phyloP scores from a whole-genome alignment of 176 grass and related monocot species.

The Zizania latifolia region DNA sequence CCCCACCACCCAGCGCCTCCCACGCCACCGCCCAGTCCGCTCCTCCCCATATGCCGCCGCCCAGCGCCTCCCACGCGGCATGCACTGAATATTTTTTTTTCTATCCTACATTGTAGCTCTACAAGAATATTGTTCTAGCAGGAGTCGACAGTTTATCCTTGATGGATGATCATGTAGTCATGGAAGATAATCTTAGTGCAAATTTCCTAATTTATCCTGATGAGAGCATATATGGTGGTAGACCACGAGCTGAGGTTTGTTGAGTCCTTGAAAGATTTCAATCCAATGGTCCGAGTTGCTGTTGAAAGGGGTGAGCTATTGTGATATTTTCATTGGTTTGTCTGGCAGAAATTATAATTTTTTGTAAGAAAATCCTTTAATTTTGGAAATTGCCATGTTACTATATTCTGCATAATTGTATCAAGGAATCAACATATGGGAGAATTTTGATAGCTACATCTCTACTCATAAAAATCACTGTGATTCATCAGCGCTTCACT shows the following conservation, averaged over 20 bases:
- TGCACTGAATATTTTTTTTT: constrained; percentile 8
- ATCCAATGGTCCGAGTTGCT: constrained; percentile 83
- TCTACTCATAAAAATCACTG: neutral
- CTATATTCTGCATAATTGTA: neutral
- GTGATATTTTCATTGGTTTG: constrained; percentile 12
- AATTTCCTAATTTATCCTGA: constrained; percentile 85
- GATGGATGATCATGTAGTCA: constrained; percentile 78
- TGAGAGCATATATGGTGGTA: constrained; percentile 51
- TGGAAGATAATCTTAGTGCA: constrained; percentile 53
- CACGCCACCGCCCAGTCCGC: no score
- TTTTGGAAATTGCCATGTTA: neutral
- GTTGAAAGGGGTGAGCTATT: constrained; percentile 52
- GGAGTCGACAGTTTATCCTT: constrained; percentile 91
- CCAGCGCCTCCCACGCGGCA: no score
- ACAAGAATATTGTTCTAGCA: constrained; percentile 98
- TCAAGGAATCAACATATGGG: neutral
- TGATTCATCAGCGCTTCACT: neutral
- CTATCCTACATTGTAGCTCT: constrained; percentile 53
- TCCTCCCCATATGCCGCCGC: no score
- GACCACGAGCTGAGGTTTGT: constrained; percentile 67
- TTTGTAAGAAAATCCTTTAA: constrained; percentile 7
- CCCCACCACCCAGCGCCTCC: no score
- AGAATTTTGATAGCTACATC: neutral
- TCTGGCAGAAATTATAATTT: neutral
- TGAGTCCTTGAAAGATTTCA: constrained; percentile 81